Conservation (phyloP, 768 basidiomycete species). For the Tylopilus cervinicoccineus region DNA sequence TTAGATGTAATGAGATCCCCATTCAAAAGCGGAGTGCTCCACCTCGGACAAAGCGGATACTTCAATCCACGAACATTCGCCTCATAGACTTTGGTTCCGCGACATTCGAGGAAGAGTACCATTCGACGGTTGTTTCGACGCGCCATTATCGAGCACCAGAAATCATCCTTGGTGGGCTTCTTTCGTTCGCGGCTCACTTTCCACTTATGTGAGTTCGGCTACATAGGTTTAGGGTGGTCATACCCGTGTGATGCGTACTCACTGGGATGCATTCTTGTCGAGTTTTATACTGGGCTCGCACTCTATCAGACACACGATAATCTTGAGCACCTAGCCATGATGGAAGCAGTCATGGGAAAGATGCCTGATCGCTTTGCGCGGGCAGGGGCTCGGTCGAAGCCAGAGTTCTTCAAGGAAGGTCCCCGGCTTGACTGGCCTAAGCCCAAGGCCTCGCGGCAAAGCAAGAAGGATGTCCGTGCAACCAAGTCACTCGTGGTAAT, state of each 20-base stretch:
- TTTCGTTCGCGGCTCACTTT: slow-evolving; percentile 14
- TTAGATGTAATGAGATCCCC: slow-evolving; percentile 11
- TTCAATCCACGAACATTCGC: slow-evolving; percentile 87
- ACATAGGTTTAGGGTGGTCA: slow-evolving; percentile 92
- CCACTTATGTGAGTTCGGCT: slow-evolving; percentile 8
- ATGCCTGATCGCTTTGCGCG: slow-evolving; percentile 87
- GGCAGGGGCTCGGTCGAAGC: slow-evolving; percentile 71
- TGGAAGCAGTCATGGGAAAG: slow-evolving; percentile 99
- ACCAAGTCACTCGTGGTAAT: slow-evolving; percentile 72
- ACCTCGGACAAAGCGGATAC: slow-evolving; percentile 68
- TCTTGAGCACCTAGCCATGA: slow-evolving; percentile 98
- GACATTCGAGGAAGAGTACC: slow-evolving; percentile 97
- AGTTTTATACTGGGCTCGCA: slow-evolving; percentile 96
- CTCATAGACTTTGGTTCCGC: slow-evolving; percentile 99
- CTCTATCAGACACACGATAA: slow-evolving; percentile 99
- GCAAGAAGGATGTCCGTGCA: slow-evolving; percentile 89
- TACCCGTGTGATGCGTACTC: slow-evolving; percentile 99
- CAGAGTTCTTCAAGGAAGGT: slow-evolving; percentile 91
- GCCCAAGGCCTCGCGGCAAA: slow-evolving; percentile 81
- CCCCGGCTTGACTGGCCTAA: slow-evolving; percentile 90
- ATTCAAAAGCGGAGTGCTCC: slow-evolving; percentile 56
- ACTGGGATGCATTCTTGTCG: slow-evolving; percentile 96
- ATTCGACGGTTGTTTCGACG: slow-evolving; percentile 96
- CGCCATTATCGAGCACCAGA: slow-evolving; percentile 98
- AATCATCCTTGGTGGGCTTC: slow-evolving; percentile 87